A percentile compares a stretch with the other conserved stretches of the same genome.
phyloP scores from a whole-genome alignment of 73 alveolate genomes.

The Stentor coeruleus region DNA sequence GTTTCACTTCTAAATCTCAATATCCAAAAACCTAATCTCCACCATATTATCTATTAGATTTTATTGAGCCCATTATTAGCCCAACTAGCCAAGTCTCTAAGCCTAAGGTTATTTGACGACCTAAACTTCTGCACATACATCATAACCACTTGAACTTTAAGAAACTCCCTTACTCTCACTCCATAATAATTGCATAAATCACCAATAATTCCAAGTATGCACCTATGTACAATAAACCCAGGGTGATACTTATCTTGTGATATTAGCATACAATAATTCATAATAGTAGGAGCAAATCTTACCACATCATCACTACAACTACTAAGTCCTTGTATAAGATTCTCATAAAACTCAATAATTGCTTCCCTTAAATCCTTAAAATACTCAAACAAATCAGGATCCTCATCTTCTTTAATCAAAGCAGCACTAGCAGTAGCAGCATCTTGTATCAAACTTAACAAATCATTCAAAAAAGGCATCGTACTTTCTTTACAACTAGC shows the following conservation, averaged over 20 bases:
- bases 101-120: neutral
- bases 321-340: neutral
- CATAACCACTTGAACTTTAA: neutral
- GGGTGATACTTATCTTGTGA: neutral
- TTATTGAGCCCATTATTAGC: too few species aligned
- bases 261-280: neutral
- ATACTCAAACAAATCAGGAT: slow-evolving; percentile 23
- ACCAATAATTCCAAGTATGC: neutral
- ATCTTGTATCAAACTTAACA: neutral
- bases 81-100: neutral
- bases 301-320: neutral
- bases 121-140: neutral
- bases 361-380: slow-evolving; percentile 10
- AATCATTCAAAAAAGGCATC: neutral
- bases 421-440: neutral
- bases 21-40: too few species aligned
- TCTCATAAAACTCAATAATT: neutral
- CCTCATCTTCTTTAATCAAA: neutral
- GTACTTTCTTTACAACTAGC: neutral
- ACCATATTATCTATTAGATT: too few species aligned
- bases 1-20: too few species aligned
- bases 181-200: neutral
- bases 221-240: neutral
- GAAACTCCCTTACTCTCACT: neutral
- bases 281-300: neutral